A percentile compares a stretch with the other conserved stretches of the same genome.
Evolutionary conservation across 2,329 filamentous ascomycete species (phyloP).

Genomic region (Aspergillus spinulosporus): DNA sequence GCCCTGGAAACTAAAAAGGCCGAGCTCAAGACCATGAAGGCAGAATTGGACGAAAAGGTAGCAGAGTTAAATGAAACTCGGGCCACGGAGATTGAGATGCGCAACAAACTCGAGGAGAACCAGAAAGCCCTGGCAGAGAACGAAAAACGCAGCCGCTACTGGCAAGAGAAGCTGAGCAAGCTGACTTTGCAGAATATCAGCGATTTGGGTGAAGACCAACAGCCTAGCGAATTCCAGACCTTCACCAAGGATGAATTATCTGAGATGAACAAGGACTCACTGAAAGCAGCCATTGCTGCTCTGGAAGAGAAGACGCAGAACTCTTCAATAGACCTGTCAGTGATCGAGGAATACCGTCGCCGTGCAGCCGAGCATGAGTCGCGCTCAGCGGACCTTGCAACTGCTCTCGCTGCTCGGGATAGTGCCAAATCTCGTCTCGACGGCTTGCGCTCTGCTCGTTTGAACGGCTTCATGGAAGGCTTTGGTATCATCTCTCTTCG

Average conservation of each 20-base stretch:
- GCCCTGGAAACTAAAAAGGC: conserved; percentile 75
- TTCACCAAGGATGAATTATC: conserved; percentile 72
- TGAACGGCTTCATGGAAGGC: conserved; percentile 98
- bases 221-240: conserved; percentile 60
- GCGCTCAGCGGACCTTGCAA: conserved; percentile 79
- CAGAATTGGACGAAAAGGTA: conserved; percentile 81
- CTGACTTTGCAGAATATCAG: conserved; percentile 78
- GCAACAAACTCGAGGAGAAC: conserved; percentile 94
- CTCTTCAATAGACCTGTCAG: conserved; percentile 81
- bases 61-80: conserved; percentile 84
- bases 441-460: conserved; percentile 81
- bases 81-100: conserved; percentile 94
- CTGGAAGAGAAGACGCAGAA: conserved; percentile 78
- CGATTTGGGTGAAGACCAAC: conserved; percentile 62
- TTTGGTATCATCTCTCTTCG: conserved; percentile 92
- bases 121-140: conserved; percentile 86
- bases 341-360: conserved; percentile 84
- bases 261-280: conserved; percentile 62
- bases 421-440: conserved; percentile 88
- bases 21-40: conserved; percentile 76
- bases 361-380: conserved; percentile 79
- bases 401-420: conserved; percentile 76
- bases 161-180: conserved; percentile 86
- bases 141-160: conserved; percentile 78
- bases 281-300: conserved; percentile 65